Conservation (phyloP, 1,284 basidiomycete species). For the Bondarzewia mesenterica region DNA sequence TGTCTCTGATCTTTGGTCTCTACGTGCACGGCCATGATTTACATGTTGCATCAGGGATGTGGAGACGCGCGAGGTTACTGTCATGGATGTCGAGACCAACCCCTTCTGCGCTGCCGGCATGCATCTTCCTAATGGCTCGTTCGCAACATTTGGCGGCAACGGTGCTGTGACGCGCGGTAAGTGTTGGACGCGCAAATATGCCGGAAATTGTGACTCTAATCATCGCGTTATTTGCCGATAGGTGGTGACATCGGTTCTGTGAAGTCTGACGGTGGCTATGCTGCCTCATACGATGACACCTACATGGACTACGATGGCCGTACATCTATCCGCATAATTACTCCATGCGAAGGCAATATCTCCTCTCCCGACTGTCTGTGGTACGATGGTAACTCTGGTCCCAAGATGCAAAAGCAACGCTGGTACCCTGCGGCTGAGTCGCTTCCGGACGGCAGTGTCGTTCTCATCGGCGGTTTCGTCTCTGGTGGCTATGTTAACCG, state of each 20-base stretch:
- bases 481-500: constrained; percentile 88
- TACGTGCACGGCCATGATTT: not conserved
- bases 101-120: constrained; percentile 76
- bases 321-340: constrained; percentile 64
- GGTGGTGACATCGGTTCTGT: constrained; percentile 45
- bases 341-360: constrained; percentile 59
- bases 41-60: not conserved
- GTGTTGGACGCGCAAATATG: too few relatives aligned
- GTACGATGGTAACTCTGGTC: constrained; percentile 62
- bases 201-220: too few relatives aligned
- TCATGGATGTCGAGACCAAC: constrained; percentile 75
- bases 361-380: constrained; percentile 56
- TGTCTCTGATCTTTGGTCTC: not conserved
- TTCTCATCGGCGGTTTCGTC: constrained; percentile 74
- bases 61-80: constrained; percentile 22
- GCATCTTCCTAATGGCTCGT: constrained; percentile 37
- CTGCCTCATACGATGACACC: constrained; percentile 46
- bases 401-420: constrained; percentile 70
- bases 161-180: constrained; percentile 51
- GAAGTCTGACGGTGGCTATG: constrained; percentile 28
- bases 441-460: constrained; percentile 59
- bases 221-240: too few relatives aligned
- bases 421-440: constrained; percentile 89
- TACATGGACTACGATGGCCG: constrained; percentile 64
- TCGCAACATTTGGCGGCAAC: constrained; percentile 43